These are phyloP conservation scores for Knoxdaviesia capensis DNA, from an alignment of 2,329 filamentous ascomycete species.

Conservation along the genomic window DNA sequence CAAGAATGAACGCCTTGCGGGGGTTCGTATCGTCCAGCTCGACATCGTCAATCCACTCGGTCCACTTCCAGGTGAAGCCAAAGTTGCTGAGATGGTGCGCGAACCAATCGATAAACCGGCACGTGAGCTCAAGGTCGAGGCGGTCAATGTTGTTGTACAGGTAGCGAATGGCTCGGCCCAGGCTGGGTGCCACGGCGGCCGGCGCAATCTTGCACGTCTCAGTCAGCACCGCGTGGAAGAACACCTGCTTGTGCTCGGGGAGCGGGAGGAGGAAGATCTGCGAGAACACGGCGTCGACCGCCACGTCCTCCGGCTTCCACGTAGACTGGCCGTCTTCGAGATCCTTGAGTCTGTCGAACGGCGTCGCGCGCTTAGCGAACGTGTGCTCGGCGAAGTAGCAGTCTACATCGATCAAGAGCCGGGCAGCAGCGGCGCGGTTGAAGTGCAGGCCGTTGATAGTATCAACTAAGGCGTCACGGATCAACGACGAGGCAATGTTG, in stretches of 20 bases:
- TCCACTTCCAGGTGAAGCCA: slow-evolving; percentile 98
- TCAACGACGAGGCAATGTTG: slow-evolving; percentile 59
- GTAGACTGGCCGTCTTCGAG: slow-evolving; percentile 45
- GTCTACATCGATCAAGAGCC: slow-evolving; percentile 82
- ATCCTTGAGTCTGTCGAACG: slow-evolving; percentile 72
- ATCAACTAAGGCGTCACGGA: slow-evolving; percentile 73
- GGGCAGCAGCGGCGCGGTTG: slow-evolving; percentile 72
- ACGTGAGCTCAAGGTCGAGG: slow-evolving; percentile 71
- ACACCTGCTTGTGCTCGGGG: slow-evolving; percentile 84
- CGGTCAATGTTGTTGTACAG: slow-evolving; percentile 65
- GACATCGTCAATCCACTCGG: slow-evolving; percentile 84
- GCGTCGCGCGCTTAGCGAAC: slow-evolving; percentile 82
- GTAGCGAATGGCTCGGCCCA: slow-evolving; percentile 82
- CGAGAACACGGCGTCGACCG: slow-evolving; percentile 93
- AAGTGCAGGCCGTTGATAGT: slow-evolving; percentile 89
- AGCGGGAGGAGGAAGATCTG: slow-evolving; percentile 76
- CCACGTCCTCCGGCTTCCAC: slow-evolving; percentile 96
- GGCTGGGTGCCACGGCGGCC: slow-evolving; percentile 82
- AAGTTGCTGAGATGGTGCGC: slow-evolving; percentile 96
- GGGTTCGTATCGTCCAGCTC: slow-evolving; percentile 59
- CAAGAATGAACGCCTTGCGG: slow-evolving; percentile 81
- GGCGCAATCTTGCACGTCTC: slow-evolving; percentile 93
- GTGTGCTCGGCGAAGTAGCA: slow-evolving; percentile 81
- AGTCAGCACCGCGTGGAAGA: slow-evolving; percentile 87
- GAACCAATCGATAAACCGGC: slow-evolving; percentile 94